Evolutionary conservation across 2,329 filamentous ascomycete species (phyloP), one percentile per base, ranked within the genome.

Genomic region (Diatrype stigma): DNA sequence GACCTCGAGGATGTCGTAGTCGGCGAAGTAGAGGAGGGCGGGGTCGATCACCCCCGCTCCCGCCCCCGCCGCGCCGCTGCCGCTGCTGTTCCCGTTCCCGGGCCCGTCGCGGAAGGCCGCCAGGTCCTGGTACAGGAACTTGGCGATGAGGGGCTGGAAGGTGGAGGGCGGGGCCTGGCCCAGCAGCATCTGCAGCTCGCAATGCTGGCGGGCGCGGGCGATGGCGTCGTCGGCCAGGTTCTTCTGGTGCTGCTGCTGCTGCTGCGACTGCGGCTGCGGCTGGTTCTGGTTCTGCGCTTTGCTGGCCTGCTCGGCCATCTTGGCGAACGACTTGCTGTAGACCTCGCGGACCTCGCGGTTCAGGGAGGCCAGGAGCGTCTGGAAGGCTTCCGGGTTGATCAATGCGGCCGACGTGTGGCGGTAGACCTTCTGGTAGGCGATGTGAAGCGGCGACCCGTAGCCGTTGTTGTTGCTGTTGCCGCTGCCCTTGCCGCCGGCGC

Each of bases 1-100:
- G 14, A 90, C 73, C 5, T 87, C 86, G 11, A 94, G 74, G 64
- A 89, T 80, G 46, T 76, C 76, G 50, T 85, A 89, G 63, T 94
- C 82, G 46, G 82, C 81, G 68, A 90, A 87, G 70, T 88, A 89
- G 46, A 96, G 75, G 53, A 78, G 78, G 10, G 85, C 80, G 26
- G 82, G 78, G 57, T 94, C 83, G 11, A 85, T 77, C 49, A 79
- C 75, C 5, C 73, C 26, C n/a, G n/a, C 40, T 12, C 21, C 40
- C 3, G n/a, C 40, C 21, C 3, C 14, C 4, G 19, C 40, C 12
- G 3, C 14, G 16, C 16, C 16, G 7, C 14, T 44, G 22, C 21
- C 21, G 16, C 7, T 44, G 40, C 26, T 28, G 17, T 23, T 42
- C 11, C 38, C 44, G 21, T 35, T n/a, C 30, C 34, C 21, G 21